Percentiles rank a stretch among this genome's conserved stretches.
phyloP scores from a whole-genome alignment of 2,329 filamentous ascomycete genomes.

The Ceratocystis ficicola region DNA sequence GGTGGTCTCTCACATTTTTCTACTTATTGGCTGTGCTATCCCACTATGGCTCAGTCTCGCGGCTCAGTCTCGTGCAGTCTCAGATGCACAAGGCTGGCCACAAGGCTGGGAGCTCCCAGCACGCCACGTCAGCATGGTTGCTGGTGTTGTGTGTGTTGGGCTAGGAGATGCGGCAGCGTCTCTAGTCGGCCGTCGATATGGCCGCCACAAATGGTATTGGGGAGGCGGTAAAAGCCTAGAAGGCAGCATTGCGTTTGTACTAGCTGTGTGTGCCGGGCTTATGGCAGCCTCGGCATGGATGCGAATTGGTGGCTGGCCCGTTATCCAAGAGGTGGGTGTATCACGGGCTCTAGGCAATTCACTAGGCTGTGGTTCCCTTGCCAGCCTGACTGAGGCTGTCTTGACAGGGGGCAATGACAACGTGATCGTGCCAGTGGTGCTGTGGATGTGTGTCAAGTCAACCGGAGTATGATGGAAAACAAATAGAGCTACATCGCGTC shows the following conservation, averaged over 20 bases:
- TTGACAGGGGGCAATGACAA: slow-evolving; percentile 97
- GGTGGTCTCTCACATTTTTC: slow-evolving; percentile 90
- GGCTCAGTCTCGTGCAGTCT: slow-evolving; percentile 45
- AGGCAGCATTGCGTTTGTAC: slow-evolving; percentile 68
- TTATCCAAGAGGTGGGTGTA: slow-evolving; percentile 53
- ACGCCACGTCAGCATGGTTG: slow-evolving; percentile 77
- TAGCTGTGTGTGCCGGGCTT: slow-evolving; percentile 66
- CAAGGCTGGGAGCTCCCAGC: slow-evolving; percentile 62
- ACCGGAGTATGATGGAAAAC: slow-evolving; percentile 42
- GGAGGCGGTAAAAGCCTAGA: slow-evolving; percentile 92
- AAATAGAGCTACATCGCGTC: not conserved
- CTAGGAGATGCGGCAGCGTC: slow-evolving; percentile 90
- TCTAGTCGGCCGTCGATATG: slow-evolving; percentile 75
- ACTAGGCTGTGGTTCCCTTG: slow-evolving; percentile 63
- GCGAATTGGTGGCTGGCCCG: slow-evolving; percentile 60
- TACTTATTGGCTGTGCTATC: slow-evolving; percentile 88
- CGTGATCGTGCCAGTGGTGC: slow-evolving; percentile 82
- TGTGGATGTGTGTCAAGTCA: slow-evolving; percentile 86
- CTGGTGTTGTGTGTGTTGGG: slow-evolving; percentile 86
- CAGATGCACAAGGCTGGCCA: not conserved
- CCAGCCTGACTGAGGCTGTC: slow-evolving; percentile 88
- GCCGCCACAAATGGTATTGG: slow-evolving; percentile 88
- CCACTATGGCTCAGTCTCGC: slow-evolving; percentile 83
- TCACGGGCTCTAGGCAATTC: slow-evolving; percentile 31
- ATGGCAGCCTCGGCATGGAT: slow-evolving; percentile 62